These are phyloP conservation scores for Chlorella sp. DNA, from an alignment of 139 green algal genomes.

Conservation along the genomic window DNA sequence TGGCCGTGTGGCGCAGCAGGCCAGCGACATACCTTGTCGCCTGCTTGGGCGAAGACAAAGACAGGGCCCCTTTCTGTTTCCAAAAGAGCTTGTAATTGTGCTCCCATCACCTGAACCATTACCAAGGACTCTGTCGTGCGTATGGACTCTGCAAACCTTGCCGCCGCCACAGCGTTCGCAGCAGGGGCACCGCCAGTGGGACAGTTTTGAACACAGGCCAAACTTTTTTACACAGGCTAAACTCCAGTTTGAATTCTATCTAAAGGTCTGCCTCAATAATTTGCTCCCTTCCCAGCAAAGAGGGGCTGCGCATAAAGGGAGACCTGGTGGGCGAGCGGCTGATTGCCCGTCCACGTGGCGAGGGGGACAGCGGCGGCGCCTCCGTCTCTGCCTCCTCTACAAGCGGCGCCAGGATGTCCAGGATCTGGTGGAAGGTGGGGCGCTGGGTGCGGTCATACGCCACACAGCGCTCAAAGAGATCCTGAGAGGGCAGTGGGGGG, in stretches of 20 bases:
- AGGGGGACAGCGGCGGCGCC: not conserved
- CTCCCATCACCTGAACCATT: no score
- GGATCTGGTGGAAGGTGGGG: slow-evolving; percentile 7
- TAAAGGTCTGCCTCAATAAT: not conserved
- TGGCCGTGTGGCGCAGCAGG: no score
- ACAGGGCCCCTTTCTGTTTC: no score
- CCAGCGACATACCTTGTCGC: no score
- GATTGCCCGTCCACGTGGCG: no score
- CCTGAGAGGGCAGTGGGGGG: not conserved
- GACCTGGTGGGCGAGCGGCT: not conserved
- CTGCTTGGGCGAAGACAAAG: no score
- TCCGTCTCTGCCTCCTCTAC: not conserved
- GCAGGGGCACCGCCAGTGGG: not conserved
- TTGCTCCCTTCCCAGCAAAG: not conserved
- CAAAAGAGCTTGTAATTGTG: no score
- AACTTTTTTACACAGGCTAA: no score
- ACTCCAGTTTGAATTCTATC: no score
- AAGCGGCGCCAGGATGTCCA: not conserved
- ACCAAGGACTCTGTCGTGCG: no score
- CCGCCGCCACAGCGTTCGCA: not conserved
- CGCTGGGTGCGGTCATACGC: not conserved
- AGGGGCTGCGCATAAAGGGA: not conserved
- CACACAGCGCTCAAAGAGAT: not conserved
- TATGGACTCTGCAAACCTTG: no score
- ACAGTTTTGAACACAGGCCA: no score